Evolutionary conservation across 257 asterid species (phyloP), one percentile per base, ranked within the genome.

Genomic region (Handroanthus guayacan): DNA sequence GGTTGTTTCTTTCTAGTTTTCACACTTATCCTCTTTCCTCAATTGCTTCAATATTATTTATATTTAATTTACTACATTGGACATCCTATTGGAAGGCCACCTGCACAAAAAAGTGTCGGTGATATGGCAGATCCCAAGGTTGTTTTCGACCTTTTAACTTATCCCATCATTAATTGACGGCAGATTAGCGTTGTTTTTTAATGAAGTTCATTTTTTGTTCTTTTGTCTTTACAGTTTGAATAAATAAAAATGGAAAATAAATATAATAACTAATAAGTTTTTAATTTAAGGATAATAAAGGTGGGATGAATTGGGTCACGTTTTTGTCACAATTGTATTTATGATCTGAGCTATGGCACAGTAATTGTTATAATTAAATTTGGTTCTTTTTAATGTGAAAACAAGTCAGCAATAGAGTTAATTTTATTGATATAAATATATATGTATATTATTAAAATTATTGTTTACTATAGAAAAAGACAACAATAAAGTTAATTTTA

Each of bases 81-180:
- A 54, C 75, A 55, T 55, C 13, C 38, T 9, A 0, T 39, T 54
- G 51, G 2, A 4, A n/a, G 9, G 44, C 44, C 31, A 36, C 62
- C n/a, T 5, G 1, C 6, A 5, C 39, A 25, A 54, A 55, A 36
- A 56, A 55, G 52, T 9, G 75, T 71, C 66, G 75, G 75, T 69
- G 63, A 6, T 52, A 0, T 0, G 16, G 13, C 31, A 69, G 47
- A 13, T 3, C 11, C 17, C 31, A 14, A 57, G 66, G 75, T 17
- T 55, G 13, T 71, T 71, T 37, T 39, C 55, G 75, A 69, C 75
- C 64, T 9, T 70, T 25, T 5, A 5, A 6, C 2, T 7, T 36
- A 70, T 9, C 50, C 13, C 5, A 9, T 11, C 64, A 52, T 54
- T 16, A 36, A 34, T 69, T 12, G 48, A 54, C 10, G 16, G 17